Base-by-base conservation (phyloP, 2,329 filamentous ascomycete species). In the Botrytis fragariae region DNA sequence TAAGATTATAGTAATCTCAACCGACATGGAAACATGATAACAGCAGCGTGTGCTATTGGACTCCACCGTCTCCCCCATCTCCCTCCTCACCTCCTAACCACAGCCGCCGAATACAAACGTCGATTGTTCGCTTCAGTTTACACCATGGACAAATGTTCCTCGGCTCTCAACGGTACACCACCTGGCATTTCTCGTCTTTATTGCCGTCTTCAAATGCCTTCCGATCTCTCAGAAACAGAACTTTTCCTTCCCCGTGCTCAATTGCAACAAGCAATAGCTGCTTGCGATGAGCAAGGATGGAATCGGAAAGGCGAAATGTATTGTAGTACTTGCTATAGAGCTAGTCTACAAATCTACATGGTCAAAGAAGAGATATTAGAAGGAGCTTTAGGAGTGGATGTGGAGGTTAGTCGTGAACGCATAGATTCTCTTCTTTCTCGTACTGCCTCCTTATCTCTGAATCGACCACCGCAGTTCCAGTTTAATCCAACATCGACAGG, bases 341-440 rank as follows among this genome's bases (percentile, higher is more conserved):
- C 74, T n/a, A 76, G 73, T 39, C 70, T 63, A 32, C 8, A 35
- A 29, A 25, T 51, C 18, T 37, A 62, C 44, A 44, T 54, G 76
- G 22, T 80, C 42, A 76, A 79, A 45, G 79, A 81, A 65, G 78
- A 79, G 54, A 79, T 81, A 18, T 69, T 81, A 16, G 78, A 79
- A 61, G 25, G 79, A 48, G 77, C 79, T 7, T 72, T 80, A 18
- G 78, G 78, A 5, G 75, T 78, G 4, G 78, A 79, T 73, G 75
- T 78, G 32, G 22, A 51, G 32, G 3, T 67, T 14, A 63, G 61
- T 44, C 39, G 39, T 18, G 61, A 44, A 42, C 61, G 39, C 14
- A 44, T 48, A 48, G 74, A 29, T 74, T 78, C n/a, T 74, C 77
- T 16, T 73, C 69, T 65, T 48, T 67, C n/a, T 20, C 39, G 61